Conservation (phyloP, 2,329 filamentous ascomycete species). For the Claviceps paspali region DNA sequence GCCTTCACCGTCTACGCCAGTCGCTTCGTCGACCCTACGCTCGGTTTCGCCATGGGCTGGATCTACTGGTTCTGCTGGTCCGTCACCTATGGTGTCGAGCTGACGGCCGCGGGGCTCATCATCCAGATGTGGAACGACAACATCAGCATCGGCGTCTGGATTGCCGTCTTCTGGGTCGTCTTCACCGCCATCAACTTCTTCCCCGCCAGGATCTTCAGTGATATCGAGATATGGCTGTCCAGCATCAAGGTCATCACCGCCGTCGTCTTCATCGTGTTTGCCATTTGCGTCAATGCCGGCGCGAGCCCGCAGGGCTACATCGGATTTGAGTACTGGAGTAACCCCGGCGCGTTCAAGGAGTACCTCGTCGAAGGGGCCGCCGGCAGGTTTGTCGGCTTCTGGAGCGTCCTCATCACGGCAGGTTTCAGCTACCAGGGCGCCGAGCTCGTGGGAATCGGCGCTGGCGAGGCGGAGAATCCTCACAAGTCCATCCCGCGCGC, state of each 20-base stretch:
- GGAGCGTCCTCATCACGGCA: constrained; percentile 51
- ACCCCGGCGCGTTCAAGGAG: constrained; percentile 52
- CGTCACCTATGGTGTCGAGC: constrained; percentile 57
- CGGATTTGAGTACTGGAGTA: constrained; percentile 56
- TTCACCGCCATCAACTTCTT: constrained; percentile 57
- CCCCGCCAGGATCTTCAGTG: constrained; percentile 57
- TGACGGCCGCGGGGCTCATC: constrained; percentile 57
- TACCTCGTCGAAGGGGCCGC: constrained; percentile 37
- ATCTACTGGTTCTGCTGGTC: constrained; percentile 72
- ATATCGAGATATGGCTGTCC: constrained; percentile 67
- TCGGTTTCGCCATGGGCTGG: constrained; percentile 70
- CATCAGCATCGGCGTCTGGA: constrained; percentile 56
- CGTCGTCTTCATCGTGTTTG: constrained; percentile 61
- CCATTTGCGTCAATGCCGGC: constrained; percentile 59
- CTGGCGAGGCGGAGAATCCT: constrained; percentile 60
- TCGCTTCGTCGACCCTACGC: constrained; percentile 56
- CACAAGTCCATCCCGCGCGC: constrained; percentile 56
- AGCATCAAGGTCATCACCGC: constrained; percentile 65
- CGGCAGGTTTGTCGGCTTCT: constrained; percentile 54
- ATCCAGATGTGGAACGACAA: constrained; percentile 57
- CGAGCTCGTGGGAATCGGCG: constrained; percentile 64
- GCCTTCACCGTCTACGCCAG: constrained; percentile 64
- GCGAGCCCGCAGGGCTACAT: constrained; percentile 54
- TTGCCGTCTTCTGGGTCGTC: constrained; percentile 56
- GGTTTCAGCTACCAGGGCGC: constrained; percentile 59